These are phyloP conservation scores for Nelumbo lutea DNA, from an alignment of 164 flowering plant genomes.

Conservation along the genomic window DNA sequence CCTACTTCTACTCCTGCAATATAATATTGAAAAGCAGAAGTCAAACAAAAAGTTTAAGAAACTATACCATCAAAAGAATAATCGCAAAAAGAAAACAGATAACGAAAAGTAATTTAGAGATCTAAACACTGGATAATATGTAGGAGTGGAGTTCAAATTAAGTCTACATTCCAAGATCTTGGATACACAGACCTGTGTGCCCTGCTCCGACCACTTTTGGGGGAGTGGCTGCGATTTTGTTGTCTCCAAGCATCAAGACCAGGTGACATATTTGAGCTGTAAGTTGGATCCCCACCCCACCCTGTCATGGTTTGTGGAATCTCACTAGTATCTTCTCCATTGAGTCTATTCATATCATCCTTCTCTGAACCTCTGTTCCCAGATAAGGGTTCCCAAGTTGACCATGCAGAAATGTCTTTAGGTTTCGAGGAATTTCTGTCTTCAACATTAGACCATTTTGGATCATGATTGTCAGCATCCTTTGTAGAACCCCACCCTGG, in stretches of 20 bases:
- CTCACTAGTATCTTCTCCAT: constrained; percentile 8
- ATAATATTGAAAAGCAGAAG: background rate
- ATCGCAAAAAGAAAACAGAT: background rate
- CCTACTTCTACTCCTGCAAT: constrained; percentile 23
- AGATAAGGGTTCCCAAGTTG: constrained; percentile 27
- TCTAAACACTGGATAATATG: background rate
- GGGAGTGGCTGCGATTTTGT: constrained; percentile 37
- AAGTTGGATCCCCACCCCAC: constrained; percentile 32
- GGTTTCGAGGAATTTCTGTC: constrained; percentile 10
- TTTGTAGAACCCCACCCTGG: constrained; percentile 16
- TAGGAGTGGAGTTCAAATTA: background rate
- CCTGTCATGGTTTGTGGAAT: constrained; percentile 11
- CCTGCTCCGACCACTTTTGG: constrained; percentile 33
- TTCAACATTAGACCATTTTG: constrained; percentile 27
- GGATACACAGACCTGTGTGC: constrained; percentile 38
- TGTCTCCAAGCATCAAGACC: constrained; percentile 50
- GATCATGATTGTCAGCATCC: constrained; percentile 16
- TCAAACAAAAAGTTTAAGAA: background rate
- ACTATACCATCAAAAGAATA: background rate
- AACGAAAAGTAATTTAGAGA: background rate
- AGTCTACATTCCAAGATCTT: background rate
- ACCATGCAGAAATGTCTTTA: constrained; percentile 21
- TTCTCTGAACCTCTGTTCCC: constrained; percentile 28
- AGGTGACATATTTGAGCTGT: constrained; percentile 43
- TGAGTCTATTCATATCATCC: constrained; percentile 17